phyloP scores from a whole-genome alignment of 805 yeast species.

The Sporopachydermia quercuum region DNA sequence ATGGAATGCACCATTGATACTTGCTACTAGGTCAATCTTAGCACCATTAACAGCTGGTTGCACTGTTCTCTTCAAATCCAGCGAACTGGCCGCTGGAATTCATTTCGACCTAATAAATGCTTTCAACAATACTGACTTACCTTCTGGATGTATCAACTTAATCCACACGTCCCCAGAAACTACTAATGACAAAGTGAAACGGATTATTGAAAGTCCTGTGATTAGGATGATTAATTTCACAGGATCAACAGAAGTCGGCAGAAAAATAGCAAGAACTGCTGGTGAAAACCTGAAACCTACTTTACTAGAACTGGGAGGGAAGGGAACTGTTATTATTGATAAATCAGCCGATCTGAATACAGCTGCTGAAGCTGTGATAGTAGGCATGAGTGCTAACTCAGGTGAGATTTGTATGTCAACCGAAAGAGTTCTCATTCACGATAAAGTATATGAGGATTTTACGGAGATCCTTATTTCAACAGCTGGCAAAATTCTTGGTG shows the following conservation, averaged over 20 bases:
- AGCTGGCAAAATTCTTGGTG: constrained; percentile 64
- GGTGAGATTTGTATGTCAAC: constrained; percentile 87
- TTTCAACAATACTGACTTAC: constrained; percentile 62
- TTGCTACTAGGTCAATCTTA: constrained; percentile 74
- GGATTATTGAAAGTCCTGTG: constrained; percentile 53
- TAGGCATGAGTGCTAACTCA: constrained; percentile 63
- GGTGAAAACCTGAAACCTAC: constrained; percentile 63
- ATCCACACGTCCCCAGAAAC: constrained; percentile 16
- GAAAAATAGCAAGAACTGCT: constrained; percentile 52
- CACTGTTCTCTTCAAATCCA: constrained; percentile 65
- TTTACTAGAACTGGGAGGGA: constrained; percentile 79
- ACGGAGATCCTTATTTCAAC: constrained; percentile 38
- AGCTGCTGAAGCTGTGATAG: constrained; percentile 43
- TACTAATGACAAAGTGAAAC: constrained; percentile 49
- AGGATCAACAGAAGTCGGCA: constrained; percentile 74
- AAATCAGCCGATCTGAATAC: constrained; percentile 50
- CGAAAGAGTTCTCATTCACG: constrained; percentile 63
- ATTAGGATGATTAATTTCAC: constrained; percentile 76
- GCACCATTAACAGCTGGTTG: constrained; percentile 79
- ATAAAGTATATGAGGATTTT: constrained; percentile 48
- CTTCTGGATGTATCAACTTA: constrained; percentile 68
- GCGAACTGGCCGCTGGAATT: constrained; percentile 68
- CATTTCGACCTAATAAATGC: constrained; percentile 52
- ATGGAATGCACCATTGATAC: constrained; percentile 77
- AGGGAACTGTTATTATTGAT: constrained; percentile 66